Evolutionary conservation across 2,329 filamentous ascomycete species (phyloP).

Genomic region (Fusarium sp.): DNA sequence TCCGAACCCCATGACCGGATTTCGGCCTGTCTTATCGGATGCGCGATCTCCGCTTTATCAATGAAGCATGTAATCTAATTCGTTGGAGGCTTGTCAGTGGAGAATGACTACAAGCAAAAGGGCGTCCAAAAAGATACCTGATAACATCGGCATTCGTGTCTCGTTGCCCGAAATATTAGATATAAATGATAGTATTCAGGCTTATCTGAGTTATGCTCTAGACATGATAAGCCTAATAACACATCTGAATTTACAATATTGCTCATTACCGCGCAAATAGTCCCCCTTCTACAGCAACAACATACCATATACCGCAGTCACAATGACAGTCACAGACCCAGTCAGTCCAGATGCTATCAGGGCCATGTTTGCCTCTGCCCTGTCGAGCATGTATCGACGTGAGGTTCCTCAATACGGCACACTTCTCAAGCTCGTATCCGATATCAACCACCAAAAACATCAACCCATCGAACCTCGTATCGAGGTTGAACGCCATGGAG

Average conservation of each 20-base stretch:
- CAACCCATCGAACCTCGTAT: neutral
- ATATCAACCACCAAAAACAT: constrained; percentile 34
- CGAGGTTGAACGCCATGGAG: constrained; percentile 53
- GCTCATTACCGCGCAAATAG: neutral
- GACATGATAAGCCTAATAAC: neutral
- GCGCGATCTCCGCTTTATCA: neutral
- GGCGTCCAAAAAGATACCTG: neutral
- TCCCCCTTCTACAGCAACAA: neutral
- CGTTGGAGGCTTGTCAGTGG: neutral
- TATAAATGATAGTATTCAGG: constrained; percentile 6
- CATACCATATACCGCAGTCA: neutral
- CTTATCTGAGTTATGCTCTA: neutral
- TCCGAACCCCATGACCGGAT: constrained; percentile 6
- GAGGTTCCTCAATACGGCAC: constrained; percentile 50
- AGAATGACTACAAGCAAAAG: constrained; percentile 9
- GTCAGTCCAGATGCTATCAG: constrained; percentile 20
- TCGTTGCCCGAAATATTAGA: neutral
- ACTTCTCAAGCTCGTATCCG: constrained; percentile 45
- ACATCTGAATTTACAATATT: too few relatives aligned
- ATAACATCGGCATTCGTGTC: neutral
- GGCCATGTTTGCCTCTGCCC: constrained; percentile 43
- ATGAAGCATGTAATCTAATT: neutral
- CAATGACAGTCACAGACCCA: constrained; percentile 1
- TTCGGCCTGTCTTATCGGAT: constrained; percentile 6
- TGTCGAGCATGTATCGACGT: constrained; percentile 49